These are phyloP conservation scores for Penicillium polonicum DNA, from an alignment of 2,329 filamentous ascomycete species.

Conservation along the genomic window DNA sequence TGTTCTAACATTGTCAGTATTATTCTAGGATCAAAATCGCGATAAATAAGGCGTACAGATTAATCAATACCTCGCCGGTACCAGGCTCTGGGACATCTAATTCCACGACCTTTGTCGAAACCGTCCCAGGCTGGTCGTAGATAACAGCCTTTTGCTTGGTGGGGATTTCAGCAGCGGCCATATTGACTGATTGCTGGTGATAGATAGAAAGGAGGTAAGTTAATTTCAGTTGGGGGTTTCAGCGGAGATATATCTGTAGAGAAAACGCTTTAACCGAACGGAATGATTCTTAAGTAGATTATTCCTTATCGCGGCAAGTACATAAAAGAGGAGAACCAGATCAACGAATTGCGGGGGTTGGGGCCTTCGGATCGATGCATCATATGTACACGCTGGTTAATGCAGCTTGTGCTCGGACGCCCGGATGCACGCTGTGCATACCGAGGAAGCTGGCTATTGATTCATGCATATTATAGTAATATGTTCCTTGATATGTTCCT, in stretches of 20 bases:
- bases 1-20: constrained; percentile 40
- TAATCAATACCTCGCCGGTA: constrained; percentile 61
- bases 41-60: constrained; percentile 50
- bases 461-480: background rate
- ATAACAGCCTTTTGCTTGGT: constrained; percentile 63
- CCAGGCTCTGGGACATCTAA: constrained; percentile 65
- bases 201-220: background rate
- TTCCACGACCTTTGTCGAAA: constrained; percentile 64
- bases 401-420: background rate
- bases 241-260: background rate
- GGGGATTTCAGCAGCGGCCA: constrained; percentile 48
- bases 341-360: background rate
- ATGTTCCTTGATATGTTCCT: background rate
- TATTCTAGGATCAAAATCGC: background rate
- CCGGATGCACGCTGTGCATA: background rate
- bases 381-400: background rate
- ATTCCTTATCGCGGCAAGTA: background rate
- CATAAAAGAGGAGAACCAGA: background rate
- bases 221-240: background rate
- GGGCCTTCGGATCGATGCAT: background rate
- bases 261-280: too few species aligned
- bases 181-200: constrained; percentile 18
- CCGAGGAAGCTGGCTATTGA: background rate
- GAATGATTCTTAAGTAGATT: background rate
- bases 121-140: constrained; percentile 64